Conservation (phyloP, 78 protist genomes). For the Bigelowiella natans region DNA sequence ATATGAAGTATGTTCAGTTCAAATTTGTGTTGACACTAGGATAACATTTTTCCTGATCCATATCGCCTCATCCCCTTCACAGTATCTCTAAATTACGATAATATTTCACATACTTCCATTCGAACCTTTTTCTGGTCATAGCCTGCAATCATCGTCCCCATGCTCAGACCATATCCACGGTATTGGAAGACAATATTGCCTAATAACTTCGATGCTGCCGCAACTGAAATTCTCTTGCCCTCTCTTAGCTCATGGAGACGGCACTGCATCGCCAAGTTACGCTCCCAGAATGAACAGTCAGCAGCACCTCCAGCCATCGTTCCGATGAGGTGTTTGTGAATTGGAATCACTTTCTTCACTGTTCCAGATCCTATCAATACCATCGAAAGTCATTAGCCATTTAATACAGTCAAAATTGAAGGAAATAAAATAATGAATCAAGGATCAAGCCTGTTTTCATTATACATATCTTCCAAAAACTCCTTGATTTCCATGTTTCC, state of each 20-base stretch:
- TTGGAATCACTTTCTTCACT: constrained; percentile 95
- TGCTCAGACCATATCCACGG: constrained; percentile 83
- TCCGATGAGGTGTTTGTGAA: constrained; percentile 91
- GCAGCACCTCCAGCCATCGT: constrained; percentile 99
- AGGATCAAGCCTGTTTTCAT: too few species aligned
- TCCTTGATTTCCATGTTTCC: too few species aligned
- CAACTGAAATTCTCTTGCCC: constrained; percentile 83
- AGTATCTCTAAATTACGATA: background rate
- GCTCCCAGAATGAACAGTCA: constrained; percentile 96
- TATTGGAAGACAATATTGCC: constrained; percentile 84
- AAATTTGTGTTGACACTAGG: too few species aligned
- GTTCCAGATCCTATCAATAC: constrained; percentile 69
- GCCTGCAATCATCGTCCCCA: constrained; percentile 99
- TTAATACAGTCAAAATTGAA: too few species aligned
- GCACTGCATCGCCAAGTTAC: constrained; percentile 83
- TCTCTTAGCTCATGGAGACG: constrained; percentile 48
- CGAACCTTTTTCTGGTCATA: constrained; percentile 81
- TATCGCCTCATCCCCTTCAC: too few species aligned
- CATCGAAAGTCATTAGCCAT: too few species aligned
- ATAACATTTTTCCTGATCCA: too few species aligned
- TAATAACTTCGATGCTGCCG: constrained; percentile 96
- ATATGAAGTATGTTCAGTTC: background rate
- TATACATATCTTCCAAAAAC: too few species aligned
- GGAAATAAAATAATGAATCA: too few species aligned
- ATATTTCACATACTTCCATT: background rate